These are phyloP conservation scores for Pilobolus umbonatus DNA, from an alignment of 192 early-diverging fungal species.

Conservation along the genomic window DNA sequence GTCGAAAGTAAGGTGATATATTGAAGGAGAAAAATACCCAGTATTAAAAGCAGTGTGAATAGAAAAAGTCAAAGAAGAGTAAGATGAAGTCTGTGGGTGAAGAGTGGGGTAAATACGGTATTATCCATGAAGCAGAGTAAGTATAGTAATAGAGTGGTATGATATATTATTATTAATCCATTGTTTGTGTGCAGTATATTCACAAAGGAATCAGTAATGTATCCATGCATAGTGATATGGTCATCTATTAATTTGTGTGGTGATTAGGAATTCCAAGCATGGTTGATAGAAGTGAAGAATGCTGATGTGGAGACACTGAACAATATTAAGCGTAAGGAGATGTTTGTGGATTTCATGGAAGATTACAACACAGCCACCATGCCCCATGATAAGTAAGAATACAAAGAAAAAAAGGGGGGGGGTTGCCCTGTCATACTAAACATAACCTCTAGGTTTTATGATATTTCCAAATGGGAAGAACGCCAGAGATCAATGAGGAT, in stretches of 20 bases:
- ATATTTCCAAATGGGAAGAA: constrained; percentile 47
- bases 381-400: constrained; percentile 50
- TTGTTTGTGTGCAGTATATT: constrained; percentile 40
- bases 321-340: constrained; percentile 44
- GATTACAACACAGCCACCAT: constrained; percentile 60
- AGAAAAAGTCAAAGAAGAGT: constrained; percentile 39
- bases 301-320: constrained; percentile 42
- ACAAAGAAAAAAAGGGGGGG: background rate
- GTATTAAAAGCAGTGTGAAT: background rate
- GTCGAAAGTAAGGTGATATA: background rate
- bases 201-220: constrained; percentile 31
- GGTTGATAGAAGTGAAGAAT: constrained; percentile 51
- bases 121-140: constrained; percentile 53
- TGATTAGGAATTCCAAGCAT: constrained; percentile 48
- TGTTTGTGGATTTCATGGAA: constrained; percentile 56
- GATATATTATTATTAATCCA: no score
- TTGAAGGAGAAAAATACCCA: background rate
- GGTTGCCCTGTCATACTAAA: background rate
- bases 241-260: background rate
- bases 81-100: constrained; percentile 15
- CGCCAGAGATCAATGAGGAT: constrained; percentile 41
- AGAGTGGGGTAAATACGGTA: constrained; percentile 47
- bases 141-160: constrained; percentile 3
- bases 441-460: constrained; percentile 39
- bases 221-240: background rate